A percentile compares a stretch with the other conserved stretches of the same genome.
Conservation (phyloP, 2,329 filamentous ascomycete genomes). For the Penicillium rolfsii region DNA sequence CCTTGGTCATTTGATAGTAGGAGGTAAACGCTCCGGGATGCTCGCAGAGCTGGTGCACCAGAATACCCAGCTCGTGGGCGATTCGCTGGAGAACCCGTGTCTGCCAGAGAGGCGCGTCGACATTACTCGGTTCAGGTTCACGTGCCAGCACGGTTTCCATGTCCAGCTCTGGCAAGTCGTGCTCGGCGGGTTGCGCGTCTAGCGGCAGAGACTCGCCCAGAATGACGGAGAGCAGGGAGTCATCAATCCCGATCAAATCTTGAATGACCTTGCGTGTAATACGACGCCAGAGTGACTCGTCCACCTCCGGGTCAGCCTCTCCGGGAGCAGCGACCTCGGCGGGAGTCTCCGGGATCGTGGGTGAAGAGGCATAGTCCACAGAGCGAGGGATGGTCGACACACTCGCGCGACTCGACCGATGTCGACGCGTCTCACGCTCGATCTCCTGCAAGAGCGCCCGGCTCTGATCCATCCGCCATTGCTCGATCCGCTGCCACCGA, state of each 20-base stretch:
- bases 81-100: constrained; percentile 79
- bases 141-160: constrained; percentile 40
- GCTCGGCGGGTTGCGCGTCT: constrained; percentile 19
- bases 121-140: constrained; percentile 32
- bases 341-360: constrained; percentile 53
- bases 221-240: constrained; percentile 79
- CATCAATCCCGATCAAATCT: constrained; percentile 89
- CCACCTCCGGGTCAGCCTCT: constrained; percentile 50
- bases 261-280: constrained; percentile 85
- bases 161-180: constrained; percentile 39
- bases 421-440: constrained; percentile 76
- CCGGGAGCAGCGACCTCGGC: constrained; percentile 54
- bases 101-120: constrained; percentile 50
- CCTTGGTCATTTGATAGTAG: constrained; percentile 68
- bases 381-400: constrained; percentile 27
- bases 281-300: constrained; percentile 74
- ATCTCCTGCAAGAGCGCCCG: constrained; percentile 83
- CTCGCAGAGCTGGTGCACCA: constrained; percentile 81
- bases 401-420: constrained; percentile 47
- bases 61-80: constrained; percentile 79
- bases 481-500: constrained; percentile 80
- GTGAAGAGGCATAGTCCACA: constrained; percentile 21
- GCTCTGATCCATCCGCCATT: constrained; percentile 91
- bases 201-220: constrained; percentile 76
- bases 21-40: constrained; percentile 88